phyloP scores from a whole-genome alignment of 306 rosid genomes.

The Inga oerstediana region DNA sequence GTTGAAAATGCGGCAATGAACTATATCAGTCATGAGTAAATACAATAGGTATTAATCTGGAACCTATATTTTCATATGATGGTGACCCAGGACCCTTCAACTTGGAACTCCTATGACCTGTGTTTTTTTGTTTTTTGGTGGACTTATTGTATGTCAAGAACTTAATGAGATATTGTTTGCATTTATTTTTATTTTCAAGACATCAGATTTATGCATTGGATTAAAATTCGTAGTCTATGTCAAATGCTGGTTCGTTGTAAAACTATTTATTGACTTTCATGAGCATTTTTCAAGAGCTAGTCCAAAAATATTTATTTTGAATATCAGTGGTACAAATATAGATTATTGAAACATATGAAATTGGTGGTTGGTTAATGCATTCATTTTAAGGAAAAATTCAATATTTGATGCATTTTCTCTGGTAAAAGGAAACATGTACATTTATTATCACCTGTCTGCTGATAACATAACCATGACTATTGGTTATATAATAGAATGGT shows the following conservation, averaged over 20 bases:
- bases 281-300: background rate
- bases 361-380: constrained; percentile 11
- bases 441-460: background rate
- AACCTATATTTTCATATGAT: background rate
- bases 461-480: background rate
- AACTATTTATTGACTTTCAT: background rate
- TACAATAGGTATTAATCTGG: background rate
- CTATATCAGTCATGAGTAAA: background rate
- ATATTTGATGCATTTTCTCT: background rate
- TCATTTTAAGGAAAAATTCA: background rate
- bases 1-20: background rate
- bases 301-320: background rate
- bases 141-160: background rate
- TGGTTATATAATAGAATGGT: background rate
- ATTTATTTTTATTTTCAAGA: background rate
- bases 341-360: background rate
- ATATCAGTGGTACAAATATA: background rate
- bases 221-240: background rate
- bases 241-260: background rate
- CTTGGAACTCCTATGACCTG: background rate
- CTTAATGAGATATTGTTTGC: background rate
- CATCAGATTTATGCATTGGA: background rate
- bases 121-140: background rate
- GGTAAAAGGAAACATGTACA: constrained; percentile 4
- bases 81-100: background rate